Evolutionary conservation across 495 filamentous ascomycete genomes (phyloP).

Genomic region (Achaetomiella virescens): DNA sequence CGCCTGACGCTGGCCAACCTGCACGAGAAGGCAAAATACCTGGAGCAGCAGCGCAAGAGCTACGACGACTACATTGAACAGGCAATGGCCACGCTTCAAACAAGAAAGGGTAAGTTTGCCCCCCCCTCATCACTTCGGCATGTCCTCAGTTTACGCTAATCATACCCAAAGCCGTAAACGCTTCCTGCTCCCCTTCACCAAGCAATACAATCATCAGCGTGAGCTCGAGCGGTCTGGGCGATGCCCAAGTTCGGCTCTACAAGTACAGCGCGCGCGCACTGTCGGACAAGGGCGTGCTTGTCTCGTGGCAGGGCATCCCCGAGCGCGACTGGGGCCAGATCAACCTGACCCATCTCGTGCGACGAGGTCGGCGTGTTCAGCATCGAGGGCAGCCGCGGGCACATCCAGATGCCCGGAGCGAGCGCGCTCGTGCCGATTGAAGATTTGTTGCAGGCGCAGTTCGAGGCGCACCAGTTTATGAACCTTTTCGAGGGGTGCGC

Average conservation of each 20-base stretch:
- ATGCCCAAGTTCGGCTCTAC: constrained; percentile 96
- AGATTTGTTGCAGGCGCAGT: constrained; percentile 92
- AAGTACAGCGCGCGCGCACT: constrained; percentile 90
- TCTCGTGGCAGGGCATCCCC: constrained; percentile 76
- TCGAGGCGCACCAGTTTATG: constrained; percentile 92
- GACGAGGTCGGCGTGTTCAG: constrained; percentile 94
- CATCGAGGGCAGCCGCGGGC: constrained; percentile 84
- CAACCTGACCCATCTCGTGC: constrained; percentile 85
- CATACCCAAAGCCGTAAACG: constrained; percentile 61
- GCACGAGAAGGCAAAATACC: constrained; percentile 83
- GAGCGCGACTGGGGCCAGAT: constrained; percentile 87
- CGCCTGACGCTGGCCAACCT: constrained; percentile 75
- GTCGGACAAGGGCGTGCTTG: constrained; percentile 86
- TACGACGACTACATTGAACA: constrained; percentile 99
- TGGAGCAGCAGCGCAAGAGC: constrained; percentile 90
- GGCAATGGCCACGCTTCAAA: constrained; percentile 97
- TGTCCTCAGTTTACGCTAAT: background rate
- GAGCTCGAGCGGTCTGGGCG: constrained; percentile 87
- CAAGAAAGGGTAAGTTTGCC: constrained; percentile 75
- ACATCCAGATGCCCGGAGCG: constrained; percentile 93
- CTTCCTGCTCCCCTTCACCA: constrained; percentile 94
- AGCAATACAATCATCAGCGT: constrained; percentile 96
- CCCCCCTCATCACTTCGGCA: background rate
- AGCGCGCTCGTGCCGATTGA: constrained; percentile 86
- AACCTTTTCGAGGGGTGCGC: constrained; percentile 84